Conservation (phyloP, 768 basidiomycete genomes). For the Boletus sp. region DNA sequence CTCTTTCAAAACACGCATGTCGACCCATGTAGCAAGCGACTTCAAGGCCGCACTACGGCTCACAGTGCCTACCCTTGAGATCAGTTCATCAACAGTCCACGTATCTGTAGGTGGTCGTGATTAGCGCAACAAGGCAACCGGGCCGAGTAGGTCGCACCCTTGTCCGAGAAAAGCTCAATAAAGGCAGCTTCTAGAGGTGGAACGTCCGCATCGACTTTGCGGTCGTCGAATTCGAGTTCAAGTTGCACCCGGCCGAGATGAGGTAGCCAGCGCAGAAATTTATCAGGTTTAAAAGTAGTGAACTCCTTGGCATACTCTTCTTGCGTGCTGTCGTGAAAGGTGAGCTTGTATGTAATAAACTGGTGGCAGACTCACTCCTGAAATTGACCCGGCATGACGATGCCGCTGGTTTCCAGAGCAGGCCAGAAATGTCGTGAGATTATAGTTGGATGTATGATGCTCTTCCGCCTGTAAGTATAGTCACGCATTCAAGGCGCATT, state of each 20-base stretch:
- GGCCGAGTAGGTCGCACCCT: conserved; percentile 39
- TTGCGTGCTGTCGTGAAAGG: conserved; percentile 51
- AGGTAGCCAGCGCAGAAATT: conserved; percentile 84
- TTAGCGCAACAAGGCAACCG: background rate
- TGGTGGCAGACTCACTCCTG: conserved; percentile 49
- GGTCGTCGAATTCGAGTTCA: conserved; percentile 80
- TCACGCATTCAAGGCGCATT: background rate
- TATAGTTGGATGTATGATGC: conserved; percentile 80
- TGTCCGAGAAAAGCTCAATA: conserved; percentile 78
- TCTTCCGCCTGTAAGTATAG: conserved; percentile 37
- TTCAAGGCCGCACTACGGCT: conserved; percentile 64
- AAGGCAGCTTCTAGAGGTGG: conserved; percentile 89
- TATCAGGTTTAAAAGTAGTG: conserved; percentile 86
- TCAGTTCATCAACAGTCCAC: conserved; percentile 72
- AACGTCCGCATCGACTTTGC: conserved; percentile 69
- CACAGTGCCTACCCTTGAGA: conserved; percentile 57
- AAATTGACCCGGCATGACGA: conserved; percentile 85
- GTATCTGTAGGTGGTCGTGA: conserved; percentile 39
- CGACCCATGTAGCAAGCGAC: conserved; percentile 80
- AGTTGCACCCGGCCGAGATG: conserved; percentile 83
- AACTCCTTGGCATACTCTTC: conserved; percentile 75
- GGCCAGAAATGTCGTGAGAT: conserved; percentile 98
- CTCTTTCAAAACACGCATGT: conserved; percentile 76
- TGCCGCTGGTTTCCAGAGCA: conserved; percentile 63
- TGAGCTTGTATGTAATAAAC: background rate